phyloP scores from a whole-genome alignment of 2,329 filamentous ascomycete genomes.

The Aureobasidium sp. region DNA sequence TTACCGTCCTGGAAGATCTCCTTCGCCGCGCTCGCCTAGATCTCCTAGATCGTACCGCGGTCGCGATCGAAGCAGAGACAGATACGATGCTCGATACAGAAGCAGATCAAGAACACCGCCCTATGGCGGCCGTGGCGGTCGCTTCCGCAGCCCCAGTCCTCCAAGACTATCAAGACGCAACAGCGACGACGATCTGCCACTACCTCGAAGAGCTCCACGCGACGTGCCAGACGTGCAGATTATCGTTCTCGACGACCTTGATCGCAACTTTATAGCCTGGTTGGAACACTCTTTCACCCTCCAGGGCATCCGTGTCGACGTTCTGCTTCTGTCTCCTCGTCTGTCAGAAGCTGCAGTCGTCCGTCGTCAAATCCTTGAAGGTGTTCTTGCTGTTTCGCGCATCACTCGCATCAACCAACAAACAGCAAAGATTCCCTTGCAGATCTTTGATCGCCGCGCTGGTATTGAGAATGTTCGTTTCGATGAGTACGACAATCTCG shows the following conservation, averaged over 20 bases:
- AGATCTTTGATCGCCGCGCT: conserved; percentile 74
- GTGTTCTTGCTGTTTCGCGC: conserved; percentile 77
- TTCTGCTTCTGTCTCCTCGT: conserved; percentile 71
- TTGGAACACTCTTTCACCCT: conserved; percentile 69
- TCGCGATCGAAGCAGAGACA: conserved; percentile 20
- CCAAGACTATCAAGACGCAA: conserved; percentile 50
- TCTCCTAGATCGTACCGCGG: conserved; percentile 5
- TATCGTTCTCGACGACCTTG: conserved; percentile 70
- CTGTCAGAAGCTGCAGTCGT: conserved; percentile 74
- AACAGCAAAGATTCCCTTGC: conserved; percentile 67
- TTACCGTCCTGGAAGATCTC: conserved; percentile 45
- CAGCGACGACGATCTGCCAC: conserved; percentile 56
- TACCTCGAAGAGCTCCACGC: conserved; percentile 64
- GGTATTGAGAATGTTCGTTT: conserved; percentile 72
- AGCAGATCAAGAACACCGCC: conserved; percentile 30
- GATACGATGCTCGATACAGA: conserved; percentile 30
- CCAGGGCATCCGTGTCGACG: conserved; percentile 66
- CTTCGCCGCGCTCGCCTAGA: conserved; percentile 33
- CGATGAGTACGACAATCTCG: conserved; percentile 79
- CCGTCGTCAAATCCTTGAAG: conserved; percentile 77
- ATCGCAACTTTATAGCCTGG: conserved; percentile 73
- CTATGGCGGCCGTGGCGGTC: conserved; percentile 43
- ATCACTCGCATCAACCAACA: conserved; percentile 62
- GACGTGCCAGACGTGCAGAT: conserved; percentile 88
- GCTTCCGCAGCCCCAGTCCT: conserved; percentile 45